Evolutionary conservation across 805 yeast genomes (phyloP), one percentile per base, ranked within the genome.

Genomic region (Suhomyces kilbournensis): DNA sequence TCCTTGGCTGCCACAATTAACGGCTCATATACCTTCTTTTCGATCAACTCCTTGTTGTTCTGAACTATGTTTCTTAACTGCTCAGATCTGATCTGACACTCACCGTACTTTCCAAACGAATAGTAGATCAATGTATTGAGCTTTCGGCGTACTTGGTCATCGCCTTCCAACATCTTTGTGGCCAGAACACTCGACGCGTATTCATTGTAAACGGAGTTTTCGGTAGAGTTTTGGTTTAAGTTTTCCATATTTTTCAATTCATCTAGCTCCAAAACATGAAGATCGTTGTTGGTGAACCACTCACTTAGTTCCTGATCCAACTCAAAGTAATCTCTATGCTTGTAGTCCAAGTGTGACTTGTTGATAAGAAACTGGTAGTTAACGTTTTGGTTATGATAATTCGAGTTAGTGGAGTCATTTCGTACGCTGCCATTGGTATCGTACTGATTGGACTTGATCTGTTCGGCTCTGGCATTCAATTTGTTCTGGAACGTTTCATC

Each of bases 401-500:
- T 19, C 1, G 42, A n/a, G 10, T 12, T 19, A 40, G n/a, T 19
- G 15, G 42, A n/a, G 17, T 42, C 30, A 3, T 23, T 14, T 20
- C 45, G 30, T 22, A 20, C 30, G 23, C n/a, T 14, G 19, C 49
- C 51, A 28, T 47, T 52, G 17, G 6, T n/a, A 8, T 30, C 32
- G 30, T 51, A 22, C 42, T 54, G 57, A 20, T 50, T 54, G 15
- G 53, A 48, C 23, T 50, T 49, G 43, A 75, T 63, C 56, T 72
- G 77, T 51, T 72, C 72, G 1, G 79, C 78, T 44, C 76, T 53
- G 19, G 70, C 78, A 53, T 74, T 74, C 52, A 75, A 59, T 53
- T 72, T 72, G 49, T 63, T 66, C 55, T 75, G 79, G 51, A 75
- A 75, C 25, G 78, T 70, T 51, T 73, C 74, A 53, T 75, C 78